These are phyloP conservation scores for Magnolia kwangsiensis DNA, from an alignment of 164 flowering plant genomes.

Conservation along the genomic window DNA sequence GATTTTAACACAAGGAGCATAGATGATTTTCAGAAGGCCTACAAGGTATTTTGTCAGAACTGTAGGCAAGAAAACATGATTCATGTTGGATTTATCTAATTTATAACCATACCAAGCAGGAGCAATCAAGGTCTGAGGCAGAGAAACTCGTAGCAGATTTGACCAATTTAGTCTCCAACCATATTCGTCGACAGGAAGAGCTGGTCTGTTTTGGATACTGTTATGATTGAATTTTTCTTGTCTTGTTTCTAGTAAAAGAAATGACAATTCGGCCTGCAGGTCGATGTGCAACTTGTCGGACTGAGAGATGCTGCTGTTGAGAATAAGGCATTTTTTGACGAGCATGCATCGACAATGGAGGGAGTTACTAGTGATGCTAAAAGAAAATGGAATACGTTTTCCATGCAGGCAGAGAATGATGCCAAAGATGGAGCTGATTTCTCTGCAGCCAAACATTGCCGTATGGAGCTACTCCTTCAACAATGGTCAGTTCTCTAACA, in stretches of 20 bases:
- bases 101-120: constrained; percentile 35
- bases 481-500: constrained; percentile 44
- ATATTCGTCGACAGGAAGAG: constrained; percentile 68
- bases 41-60: constrained; percentile 28
- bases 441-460: constrained; percentile 91
- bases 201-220: constrained; percentile 45
- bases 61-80: background rate
- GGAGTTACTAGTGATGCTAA: constrained; percentile 67
- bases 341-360: constrained; percentile 59
- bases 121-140: constrained; percentile 66
- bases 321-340: constrained; percentile 58
- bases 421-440: constrained; percentile 68
- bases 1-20: constrained; percentile 53
- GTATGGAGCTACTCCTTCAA: constrained; percentile 75
- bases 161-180: constrained; percentile 54
- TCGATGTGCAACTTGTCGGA: constrained; percentile 54
- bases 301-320: constrained; percentile 49
- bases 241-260: background rate
- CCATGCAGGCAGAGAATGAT: constrained; percentile 54
- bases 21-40: constrained; percentile 68
- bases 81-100: background rate
- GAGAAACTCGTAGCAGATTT: constrained; percentile 80
- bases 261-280: constrained; percentile 39
- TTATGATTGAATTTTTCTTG: constrained; percentile 1
- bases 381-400: constrained; percentile 83